Evolutionary conservation across 208 protist species (phyloP), one percentile per base, ranked within the genome.

Genomic region (Acanthamoeba healyi): DNA sequence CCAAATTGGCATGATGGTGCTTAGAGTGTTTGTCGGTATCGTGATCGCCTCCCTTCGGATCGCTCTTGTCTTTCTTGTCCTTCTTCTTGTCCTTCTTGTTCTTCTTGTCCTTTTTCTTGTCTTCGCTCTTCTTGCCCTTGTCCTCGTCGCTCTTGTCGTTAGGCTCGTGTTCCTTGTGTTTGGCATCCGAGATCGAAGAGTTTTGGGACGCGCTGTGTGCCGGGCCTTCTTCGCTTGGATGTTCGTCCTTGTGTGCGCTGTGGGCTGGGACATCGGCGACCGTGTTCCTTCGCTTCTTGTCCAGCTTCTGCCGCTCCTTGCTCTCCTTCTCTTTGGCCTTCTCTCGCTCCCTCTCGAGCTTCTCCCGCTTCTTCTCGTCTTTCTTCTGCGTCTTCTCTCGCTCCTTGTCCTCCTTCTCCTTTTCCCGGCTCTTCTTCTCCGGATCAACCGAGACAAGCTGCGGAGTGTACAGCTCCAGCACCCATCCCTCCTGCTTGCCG

Each of bases 401-500:
- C 29, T 87, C 29, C 49, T 51, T 87, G 4, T 87, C 34, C 32
- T 87, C 77, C 29, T 87, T 56, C 49, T 51, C 32, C 12, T 87
- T 54, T 84, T 84, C 74, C 7, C 44, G 14, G n/a, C 49, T 5
- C 49, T 87, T 54, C 77, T 61, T 87, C 29, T 34, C 65, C 2
- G 26, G 7, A 2, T 87, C 54, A 19, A 3, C 54, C 12, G 7
- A 19, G 54, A 5, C 19, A 24, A n/a, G 77, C 49, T 4, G 36
- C 24, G 49, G 38, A 14, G 34, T 61, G 40, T 61, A 87, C 36
- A 87, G 49, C 46, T 87, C 40, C 77, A 87, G 34, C 77, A 87
- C 49, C 77, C 77, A 87, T 4, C 77, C 77, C 34, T 87, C 77
- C 34, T 87, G 77, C 77, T 87, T 87, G 26, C 77, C 77, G 32